Conservation (phyloP, 2,329 filamentous ascomycete species). For the Geosmithia morbida region DNA sequence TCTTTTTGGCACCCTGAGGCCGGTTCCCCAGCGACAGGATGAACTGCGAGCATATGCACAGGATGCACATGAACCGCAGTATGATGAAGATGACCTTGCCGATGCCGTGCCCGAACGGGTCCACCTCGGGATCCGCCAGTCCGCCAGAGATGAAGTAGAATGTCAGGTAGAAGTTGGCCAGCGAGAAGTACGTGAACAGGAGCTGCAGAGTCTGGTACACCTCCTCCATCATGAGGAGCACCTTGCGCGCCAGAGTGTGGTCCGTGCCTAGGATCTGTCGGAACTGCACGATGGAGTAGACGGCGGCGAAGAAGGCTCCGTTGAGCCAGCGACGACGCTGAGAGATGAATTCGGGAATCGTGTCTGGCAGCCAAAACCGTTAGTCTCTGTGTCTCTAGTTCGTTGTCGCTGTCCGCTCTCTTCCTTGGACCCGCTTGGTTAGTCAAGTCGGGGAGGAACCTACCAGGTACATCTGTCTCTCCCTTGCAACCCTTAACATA, state of each 20-base stretch:
- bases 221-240: conserved; percentile 88
- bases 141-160: conserved; percentile 97
- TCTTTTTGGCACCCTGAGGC: conserved; percentile 82
- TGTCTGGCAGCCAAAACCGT: conserved; percentile 34
- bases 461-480: conserved; percentile 94
- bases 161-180: conserved; percentile 97
- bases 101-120: conserved; percentile 84
- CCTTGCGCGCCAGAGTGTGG: conserved; percentile 77
- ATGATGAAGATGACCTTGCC: conserved; percentile 77
- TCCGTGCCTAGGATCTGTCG: conserved; percentile 87
- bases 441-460: conserved; percentile 15
- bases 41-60: conserved; percentile 89
- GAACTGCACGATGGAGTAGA: conserved; percentile 93
- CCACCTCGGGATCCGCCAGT: conserved; percentile 60
- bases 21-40: conserved; percentile 93
- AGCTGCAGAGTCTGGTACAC: conserved; percentile 88
- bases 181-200: conserved; percentile 92
- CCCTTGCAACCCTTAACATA: conserved; percentile 95
- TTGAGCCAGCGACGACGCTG: conserved; percentile 96
- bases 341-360: conserved; percentile 92
- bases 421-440: background rate
- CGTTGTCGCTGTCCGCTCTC: background rate
- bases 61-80: conserved; percentile 69
- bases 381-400: background rate
- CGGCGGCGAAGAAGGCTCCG: conserved; percentile 94